A percentile compares a stretch with the other conserved stretches of the same genome.
These are phyloP conservation scores for Phytophthora meadii DNA, from an alignment of 352 stramenopile genomes.

Conservation along the genomic window DNA sequence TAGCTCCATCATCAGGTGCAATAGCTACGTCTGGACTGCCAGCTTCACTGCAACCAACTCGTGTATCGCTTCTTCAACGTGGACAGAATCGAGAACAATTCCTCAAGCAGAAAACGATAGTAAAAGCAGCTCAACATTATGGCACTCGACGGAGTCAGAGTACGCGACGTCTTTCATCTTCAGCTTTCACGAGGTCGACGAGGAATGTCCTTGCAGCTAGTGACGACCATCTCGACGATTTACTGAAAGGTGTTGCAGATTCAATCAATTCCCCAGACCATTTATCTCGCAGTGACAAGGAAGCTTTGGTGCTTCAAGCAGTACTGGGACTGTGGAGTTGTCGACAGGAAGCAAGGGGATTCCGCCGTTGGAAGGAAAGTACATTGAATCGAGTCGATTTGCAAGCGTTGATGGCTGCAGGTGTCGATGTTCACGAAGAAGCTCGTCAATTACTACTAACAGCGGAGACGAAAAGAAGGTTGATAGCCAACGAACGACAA, in stretches of 20 bases:
- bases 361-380: conserved; percentile 37
- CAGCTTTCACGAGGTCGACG: conserved; percentile 32
- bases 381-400: conserved; percentile 24
- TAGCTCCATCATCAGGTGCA: background rate
- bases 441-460: conserved; percentile 35
- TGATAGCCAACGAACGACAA: conserved; percentile 16
- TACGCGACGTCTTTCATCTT: conserved; percentile 6
- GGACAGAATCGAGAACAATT: conserved; percentile 23
- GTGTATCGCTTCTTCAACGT: conserved; percentile 22
- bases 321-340: conserved; percentile 28
- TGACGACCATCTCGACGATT: conserved; percentile 32
- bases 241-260: conserved; percentile 23
- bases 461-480: conserved; percentile 33
- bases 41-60: conserved; percentile 16
- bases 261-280: conserved; percentile 27
- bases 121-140: conserved; percentile 8
- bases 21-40: conserved; percentile 6
- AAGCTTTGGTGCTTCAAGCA: conserved; percentile 30
- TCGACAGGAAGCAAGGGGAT: conserved; percentile 22
- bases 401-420: conserved; percentile 12
- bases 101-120: conserved; percentile 5
- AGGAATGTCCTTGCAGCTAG: conserved; percentile 27
- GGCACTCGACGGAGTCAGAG: background rate
- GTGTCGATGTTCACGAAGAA: conserved; percentile 30
- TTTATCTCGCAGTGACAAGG: conserved; percentile 12